phyloP scores from a whole-genome alignment of 2,329 filamentous ascomycete species.

The Alternaria triticimaculans region DNA sequence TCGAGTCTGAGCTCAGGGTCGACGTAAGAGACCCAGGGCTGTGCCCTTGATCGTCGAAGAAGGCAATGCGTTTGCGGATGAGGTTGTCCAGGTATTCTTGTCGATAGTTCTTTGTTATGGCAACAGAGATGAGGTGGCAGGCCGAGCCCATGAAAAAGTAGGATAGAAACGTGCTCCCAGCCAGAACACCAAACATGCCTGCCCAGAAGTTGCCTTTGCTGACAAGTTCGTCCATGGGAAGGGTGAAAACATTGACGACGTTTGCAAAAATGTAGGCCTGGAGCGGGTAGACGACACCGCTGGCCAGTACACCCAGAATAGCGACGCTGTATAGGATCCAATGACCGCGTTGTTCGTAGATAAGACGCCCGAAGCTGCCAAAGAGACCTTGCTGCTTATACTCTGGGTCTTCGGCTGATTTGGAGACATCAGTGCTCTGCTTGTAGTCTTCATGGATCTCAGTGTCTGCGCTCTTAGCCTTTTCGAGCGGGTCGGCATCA shows the following conservation, averaged over 20 bases:
- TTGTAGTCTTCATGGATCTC: constrained; percentile 14
- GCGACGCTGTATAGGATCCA: constrained; percentile 43
- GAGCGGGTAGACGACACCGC: constrained; percentile 47
- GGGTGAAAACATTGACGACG: constrained; percentile 47
- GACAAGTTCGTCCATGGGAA: constrained; percentile 35
- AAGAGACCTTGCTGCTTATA: constrained; percentile 42
- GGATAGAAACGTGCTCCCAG: constrained; percentile 58
- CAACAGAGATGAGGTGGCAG: constrained; percentile 38
- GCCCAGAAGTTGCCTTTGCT: constrained; percentile 64
- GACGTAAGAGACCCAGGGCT: constrained; percentile 67
- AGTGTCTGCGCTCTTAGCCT: constrained; percentile 24
- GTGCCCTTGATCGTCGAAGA: constrained; percentile 67
- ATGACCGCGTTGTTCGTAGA: constrained; percentile 45
- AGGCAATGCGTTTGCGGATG: constrained; percentile 65
- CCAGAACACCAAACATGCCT: constrained; percentile 69
- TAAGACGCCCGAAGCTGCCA: constrained; percentile 41
- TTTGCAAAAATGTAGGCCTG: constrained; percentile 50
- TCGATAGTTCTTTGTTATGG: constrained; percentile 61
- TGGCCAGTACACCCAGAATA: constrained; percentile 37
- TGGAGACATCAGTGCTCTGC: constrained; percentile 1
- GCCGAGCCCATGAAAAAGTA: constrained; percentile 60
- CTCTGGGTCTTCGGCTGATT: constrained; percentile 25
- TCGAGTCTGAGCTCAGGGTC: constrained; percentile 63
- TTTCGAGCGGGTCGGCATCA: constrained; percentile 22
- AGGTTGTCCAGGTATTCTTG: constrained; percentile 67